phyloP scores from a whole-genome alignment of 768 basidiomycete genomes.

The Mycena galopus region DNA sequence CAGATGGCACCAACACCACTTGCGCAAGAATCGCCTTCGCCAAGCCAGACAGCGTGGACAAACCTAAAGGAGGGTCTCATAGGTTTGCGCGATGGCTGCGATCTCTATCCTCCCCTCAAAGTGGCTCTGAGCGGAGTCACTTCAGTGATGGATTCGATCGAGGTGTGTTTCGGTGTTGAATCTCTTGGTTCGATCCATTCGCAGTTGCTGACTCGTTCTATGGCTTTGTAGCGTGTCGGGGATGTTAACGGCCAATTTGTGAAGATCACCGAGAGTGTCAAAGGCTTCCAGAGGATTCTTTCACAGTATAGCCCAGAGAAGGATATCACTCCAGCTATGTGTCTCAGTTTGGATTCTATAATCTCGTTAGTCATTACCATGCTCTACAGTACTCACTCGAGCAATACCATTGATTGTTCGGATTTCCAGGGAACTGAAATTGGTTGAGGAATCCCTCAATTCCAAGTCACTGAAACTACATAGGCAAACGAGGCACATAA shows the following conservation, averaged over 20 bases:
- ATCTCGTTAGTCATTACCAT: too few species aligned
- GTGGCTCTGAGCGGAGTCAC: not conserved
- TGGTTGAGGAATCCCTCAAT: too few species aligned
- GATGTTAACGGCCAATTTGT: not conserved
- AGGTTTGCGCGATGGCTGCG: constrained; percentile 1
- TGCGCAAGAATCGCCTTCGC: not conserved
- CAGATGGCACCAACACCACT: not conserved
- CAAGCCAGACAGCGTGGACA: not conserved
- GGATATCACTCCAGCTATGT: not conserved
- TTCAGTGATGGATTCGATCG: not conserved
- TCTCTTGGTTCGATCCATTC: not conserved
- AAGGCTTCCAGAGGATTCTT: not conserved
- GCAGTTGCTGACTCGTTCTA: not conserved
- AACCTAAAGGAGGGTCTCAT: not conserved
- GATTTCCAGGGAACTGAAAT: too few species aligned
- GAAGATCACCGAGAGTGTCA: not conserved
- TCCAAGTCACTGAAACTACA: too few species aligned
- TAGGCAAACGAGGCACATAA: too few species aligned
- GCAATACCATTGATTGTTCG: too few species aligned
- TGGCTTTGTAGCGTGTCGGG: not conserved
- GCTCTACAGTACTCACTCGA: too few species aligned
- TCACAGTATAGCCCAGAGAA: not conserved
- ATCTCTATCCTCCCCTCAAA: not conserved
- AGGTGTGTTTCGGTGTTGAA: not conserved
- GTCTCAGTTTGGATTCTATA: not conserved